phyloP scores from a whole-genome alignment of 2,329 filamentous ascomycete genomes.

The Botryotinia convoluta region DNA sequence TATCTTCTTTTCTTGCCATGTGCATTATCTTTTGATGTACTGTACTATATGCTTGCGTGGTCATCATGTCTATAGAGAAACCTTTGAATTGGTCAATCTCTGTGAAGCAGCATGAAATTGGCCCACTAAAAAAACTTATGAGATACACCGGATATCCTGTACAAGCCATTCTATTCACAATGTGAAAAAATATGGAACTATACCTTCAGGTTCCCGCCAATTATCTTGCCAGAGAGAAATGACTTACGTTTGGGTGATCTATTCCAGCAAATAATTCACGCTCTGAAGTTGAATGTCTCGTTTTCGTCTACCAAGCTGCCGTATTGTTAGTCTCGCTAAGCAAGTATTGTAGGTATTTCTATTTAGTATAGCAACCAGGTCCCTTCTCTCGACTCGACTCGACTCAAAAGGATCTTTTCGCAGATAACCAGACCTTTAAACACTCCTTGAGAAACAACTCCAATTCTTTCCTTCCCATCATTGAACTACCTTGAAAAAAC shows the following conservation, averaged over 20 bases:
- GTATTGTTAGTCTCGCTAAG: background rate
- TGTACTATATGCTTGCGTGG: background rate
- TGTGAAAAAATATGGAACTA: background rate
- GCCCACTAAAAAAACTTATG: background rate
- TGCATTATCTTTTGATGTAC: background rate
- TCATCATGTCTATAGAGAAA: background rate
- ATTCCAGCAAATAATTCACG: background rate
- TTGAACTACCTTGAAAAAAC: background rate
- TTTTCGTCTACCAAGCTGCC: background rate
- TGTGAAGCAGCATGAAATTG: background rate
- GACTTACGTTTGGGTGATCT: background rate
- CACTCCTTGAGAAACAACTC: background rate
- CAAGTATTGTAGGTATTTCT: background rate
- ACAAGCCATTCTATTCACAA: background rate
- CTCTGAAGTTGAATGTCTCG: background rate
- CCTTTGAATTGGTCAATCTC: background rate
- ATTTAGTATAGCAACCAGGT: background rate
- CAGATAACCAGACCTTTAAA: background rate
- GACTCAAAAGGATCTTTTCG: background rate
- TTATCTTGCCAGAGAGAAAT: background rate
- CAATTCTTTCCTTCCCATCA: background rate
- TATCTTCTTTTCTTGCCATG: background rate
- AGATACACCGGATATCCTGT: background rate
- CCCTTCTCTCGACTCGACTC: background rate
- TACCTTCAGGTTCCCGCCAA: background rate